A percentile compares a stretch with the other conserved stretches of the same genome.
phyloP scores from a whole-genome alignment of 208 protist species.

The Trypanosoma caninum region DNA sequence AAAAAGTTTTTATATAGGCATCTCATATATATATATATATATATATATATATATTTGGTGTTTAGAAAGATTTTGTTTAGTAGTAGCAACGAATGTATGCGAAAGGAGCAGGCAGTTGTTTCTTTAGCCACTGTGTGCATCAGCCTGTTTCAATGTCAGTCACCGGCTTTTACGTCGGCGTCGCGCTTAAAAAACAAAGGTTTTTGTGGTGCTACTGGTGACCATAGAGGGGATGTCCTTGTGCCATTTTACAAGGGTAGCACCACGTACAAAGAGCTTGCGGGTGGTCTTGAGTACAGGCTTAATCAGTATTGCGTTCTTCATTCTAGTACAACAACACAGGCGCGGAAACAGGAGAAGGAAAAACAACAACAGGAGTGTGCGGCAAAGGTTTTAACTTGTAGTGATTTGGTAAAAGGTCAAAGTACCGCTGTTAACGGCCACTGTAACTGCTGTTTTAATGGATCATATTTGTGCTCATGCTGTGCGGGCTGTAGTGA shows the following conservation, averaged over 20 bases:
- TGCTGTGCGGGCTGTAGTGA: neutral
- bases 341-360: neutral
- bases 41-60: no score
- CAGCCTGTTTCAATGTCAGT: constrained; percentile 23
- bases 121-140: constrained; percentile 16
- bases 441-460: constrained; percentile 9
- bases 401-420: neutral
- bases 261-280: constrained; percentile 28
- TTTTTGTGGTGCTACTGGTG: neutral
- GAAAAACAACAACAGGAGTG: neutral
- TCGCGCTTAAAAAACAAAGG: neutral
- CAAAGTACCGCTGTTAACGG: neutral
- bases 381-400: neutral
- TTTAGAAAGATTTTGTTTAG: no score
- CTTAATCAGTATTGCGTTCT: constrained; percentile 44
- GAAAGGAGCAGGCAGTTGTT: constrained; percentile 6
- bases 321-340: no score
- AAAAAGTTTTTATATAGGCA: no score
- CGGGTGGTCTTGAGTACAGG: constrained; percentile 28
- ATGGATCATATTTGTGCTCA: constrained; percentile 16
- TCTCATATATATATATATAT: no score
- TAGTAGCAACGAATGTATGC: constrained; percentile 6
- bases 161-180: neutral
- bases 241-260: constrained; percentile 34
- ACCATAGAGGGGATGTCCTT: constrained; percentile 34